Conservation (phyloP, 176 grass and related monocot species). For the Cymbopogon citratus region DNA sequence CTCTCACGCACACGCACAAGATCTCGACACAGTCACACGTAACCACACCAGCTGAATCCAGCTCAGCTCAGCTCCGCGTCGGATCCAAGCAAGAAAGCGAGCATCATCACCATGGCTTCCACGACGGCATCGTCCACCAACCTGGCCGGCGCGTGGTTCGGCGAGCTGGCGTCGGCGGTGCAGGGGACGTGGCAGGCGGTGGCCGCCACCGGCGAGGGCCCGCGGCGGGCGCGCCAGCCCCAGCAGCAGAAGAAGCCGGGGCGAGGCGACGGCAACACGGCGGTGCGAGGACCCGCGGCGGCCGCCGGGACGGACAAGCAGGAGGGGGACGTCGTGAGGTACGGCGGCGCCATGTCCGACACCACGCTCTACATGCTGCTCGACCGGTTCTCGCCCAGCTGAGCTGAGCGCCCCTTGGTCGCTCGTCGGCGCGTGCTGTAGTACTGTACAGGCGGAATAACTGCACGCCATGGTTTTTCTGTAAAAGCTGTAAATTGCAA, state of each 20-base stretch:
- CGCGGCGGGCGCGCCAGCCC: background rate
- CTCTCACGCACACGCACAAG: background rate
- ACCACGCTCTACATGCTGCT: constrained; percentile 50
- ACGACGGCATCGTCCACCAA: background rate
- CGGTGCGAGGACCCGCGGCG: background rate
- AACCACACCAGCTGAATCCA: background rate
- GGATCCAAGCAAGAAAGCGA: background rate
- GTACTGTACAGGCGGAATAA: background rate
- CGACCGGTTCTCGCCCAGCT: constrained; percentile 61
- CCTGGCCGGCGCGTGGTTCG: constrained; percentile 16
- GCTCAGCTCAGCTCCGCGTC: background rate
- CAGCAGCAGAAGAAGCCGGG: background rate
- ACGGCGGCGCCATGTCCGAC: constrained; percentile 48
- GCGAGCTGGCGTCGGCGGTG: constrained; percentile 26
- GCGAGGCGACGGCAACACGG: background rate
- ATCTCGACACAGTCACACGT: background rate
- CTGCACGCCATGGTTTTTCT: background rate
- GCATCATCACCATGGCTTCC: background rate
- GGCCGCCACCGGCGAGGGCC: background rate
- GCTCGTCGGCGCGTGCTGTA: background rate
- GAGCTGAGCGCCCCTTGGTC: background rate
- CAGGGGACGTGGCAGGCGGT: background rate
- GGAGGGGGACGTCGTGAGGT: background rate
- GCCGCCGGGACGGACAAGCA: background rate
- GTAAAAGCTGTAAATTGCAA: background rate